Conservation (phyloP, 2,329 filamentous ascomycete genomes). For the Thelonectria blattea region DNA sequence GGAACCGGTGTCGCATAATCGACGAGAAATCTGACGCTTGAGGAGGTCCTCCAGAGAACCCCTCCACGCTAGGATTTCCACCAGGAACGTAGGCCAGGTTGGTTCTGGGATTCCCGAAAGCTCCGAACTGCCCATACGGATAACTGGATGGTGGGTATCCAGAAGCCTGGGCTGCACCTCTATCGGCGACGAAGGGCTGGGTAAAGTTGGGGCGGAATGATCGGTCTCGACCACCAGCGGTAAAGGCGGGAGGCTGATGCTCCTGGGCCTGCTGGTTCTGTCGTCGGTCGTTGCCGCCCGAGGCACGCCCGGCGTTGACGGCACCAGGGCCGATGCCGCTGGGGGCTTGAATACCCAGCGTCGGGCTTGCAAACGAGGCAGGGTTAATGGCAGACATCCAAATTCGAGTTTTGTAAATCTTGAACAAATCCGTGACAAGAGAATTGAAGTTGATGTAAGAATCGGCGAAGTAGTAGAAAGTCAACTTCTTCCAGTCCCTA, state of each 20-base stretch:
- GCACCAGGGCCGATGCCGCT: constrained; percentile 71
- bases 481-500: constrained; percentile 98
- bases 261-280: constrained; percentile 51
- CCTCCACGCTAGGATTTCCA: constrained; percentile 39
- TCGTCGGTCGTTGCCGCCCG: constrained; percentile 52
- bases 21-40: constrained; percentile 52
- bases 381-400: constrained; percentile 99
- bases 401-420: constrained; percentile 98
- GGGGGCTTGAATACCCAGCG: constrained; percentile 72
- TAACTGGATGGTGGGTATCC: constrained; percentile 46
- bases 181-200: constrained; percentile 51
- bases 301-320: constrained; percentile 61
- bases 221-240: constrained; percentile 46
- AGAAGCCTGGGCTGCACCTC: constrained; percentile 46
- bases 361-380: constrained; percentile 86
- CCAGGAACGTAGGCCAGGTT: constrained; percentile 40
- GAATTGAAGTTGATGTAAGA: constrained; percentile 99
- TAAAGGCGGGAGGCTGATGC: constrained; percentile 45
- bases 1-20: constrained; percentile 53
- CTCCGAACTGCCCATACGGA: constrained; percentile 41
- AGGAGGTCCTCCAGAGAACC: constrained; percentile 38
- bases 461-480: constrained; percentile 98
- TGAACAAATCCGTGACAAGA: constrained; percentile 95
- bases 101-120: constrained; percentile 43
- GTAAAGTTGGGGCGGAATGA: constrained; percentile 52